Percentiles rank a stretch among this genome's conserved stretches.
Evolutionary conservation across 495 filamentous ascomycete species (phyloP).

Genomic region (Filosporella fistucella): DNA sequence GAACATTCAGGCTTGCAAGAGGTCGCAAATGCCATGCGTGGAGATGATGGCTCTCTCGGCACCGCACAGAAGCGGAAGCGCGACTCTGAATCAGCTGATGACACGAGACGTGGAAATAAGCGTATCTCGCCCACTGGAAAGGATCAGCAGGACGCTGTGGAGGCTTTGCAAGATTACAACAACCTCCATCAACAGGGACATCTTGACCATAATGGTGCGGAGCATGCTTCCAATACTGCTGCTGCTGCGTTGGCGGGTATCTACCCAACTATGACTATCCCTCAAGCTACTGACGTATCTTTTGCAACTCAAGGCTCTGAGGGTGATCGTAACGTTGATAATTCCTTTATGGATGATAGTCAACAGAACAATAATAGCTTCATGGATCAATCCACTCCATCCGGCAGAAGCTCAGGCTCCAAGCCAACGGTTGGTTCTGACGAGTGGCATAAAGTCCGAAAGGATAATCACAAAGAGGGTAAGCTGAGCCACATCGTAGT

Average conservation of each 20-base stretch:
- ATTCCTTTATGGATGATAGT: conserved; percentile 25
- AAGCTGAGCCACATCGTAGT: conserved; percentile 23
- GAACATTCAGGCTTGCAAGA: conserved; percentile 23
- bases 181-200: conserved; percentile 41
- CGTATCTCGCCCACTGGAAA: conserved; percentile 21
- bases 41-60: conserved; percentile 8
- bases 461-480: conserved; percentile 99
- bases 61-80: conserved; percentile 25
- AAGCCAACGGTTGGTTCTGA: conserved; percentile 94
- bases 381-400: conserved; percentile 21
- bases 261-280: conserved; percentile 65
- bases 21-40: conserved; percentile 25
- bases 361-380: conserved; percentile 24
- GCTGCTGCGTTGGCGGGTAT: conserved; percentile 60
- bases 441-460: conserved; percentile 96
- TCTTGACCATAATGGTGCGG: conserved; percentile 35
- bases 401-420: conserved; percentile 17
- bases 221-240: conserved; percentile 57
- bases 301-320: conserved; percentile 47
- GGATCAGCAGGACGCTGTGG: conserved; percentile 20
- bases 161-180: conserved; percentile 37
- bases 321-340: conserved; percentile 20
- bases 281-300: conserved; percentile 64
- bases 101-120: conserved; percentile 21
- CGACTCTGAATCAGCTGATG: conserved; percentile 25